These are phyloP conservation scores for Ceratocystis eucalypticola DNA, from an alignment of 2,329 filamentous ascomycete species.

Conservation along the genomic window DNA sequence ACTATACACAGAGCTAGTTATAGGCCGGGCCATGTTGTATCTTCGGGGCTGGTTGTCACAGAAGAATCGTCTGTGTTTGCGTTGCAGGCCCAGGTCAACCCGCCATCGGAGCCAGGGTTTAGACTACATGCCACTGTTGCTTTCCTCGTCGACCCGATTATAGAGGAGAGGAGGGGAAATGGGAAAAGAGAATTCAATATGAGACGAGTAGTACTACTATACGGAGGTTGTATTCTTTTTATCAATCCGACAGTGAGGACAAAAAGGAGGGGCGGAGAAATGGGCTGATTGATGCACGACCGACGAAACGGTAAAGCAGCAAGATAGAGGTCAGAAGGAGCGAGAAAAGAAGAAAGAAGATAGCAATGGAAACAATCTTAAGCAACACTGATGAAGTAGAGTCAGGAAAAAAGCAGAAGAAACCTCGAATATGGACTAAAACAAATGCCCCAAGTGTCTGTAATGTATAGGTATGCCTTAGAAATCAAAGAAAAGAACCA, in stretches of 20 bases:
- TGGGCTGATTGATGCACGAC: neutral
- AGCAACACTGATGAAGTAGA: neutral
- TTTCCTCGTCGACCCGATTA: neutral
- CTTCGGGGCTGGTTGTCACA: neutral
- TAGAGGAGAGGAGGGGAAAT: neutral
- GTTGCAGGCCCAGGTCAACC: neutral
- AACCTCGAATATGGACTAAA: neutral
- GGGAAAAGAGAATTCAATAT: neutral
- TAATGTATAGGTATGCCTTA: neutral
- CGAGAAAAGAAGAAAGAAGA: neutral
- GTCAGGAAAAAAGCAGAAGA: neutral
- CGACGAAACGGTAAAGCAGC: neutral
- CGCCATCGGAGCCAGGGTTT: neutral
- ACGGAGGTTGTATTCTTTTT: too few species aligned
- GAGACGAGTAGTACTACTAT: neutral
- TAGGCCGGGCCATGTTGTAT: neutral
- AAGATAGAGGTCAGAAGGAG: slow-evolving; percentile 6
- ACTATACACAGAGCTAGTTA: too few species aligned
- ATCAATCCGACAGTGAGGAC: neutral
- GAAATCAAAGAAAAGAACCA: neutral
- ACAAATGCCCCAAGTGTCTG: neutral
- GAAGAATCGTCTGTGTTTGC: neutral
- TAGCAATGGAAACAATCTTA: neutral
- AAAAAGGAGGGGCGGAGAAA: neutral
- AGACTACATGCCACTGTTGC: neutral